phyloP scores from a whole-genome alignment of 768 basidiomycete species.

The Fistulinella prunicolor region DNA sequence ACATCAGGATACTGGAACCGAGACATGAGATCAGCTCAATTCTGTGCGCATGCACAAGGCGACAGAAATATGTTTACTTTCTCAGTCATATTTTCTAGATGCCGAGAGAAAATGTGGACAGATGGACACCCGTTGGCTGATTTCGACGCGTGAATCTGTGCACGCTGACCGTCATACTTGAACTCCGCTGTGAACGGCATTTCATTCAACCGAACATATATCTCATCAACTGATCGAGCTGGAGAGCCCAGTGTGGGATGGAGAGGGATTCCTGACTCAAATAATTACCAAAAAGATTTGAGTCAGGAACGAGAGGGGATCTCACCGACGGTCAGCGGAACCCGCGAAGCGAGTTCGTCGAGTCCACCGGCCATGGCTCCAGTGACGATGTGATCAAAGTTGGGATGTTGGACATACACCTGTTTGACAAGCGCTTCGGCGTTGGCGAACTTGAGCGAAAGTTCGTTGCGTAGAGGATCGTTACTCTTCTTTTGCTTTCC shows the following conservation, averaged over 20 bases:
- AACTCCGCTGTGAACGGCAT: constrained; percentile 81
- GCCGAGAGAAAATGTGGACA: constrained; percentile 80
- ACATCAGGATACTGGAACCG: constrained; percentile 76
- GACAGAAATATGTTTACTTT: constrained; percentile 47
- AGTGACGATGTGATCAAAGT: constrained; percentile 64
- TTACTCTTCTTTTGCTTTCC: constrained; percentile 29
- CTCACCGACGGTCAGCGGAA: constrained; percentile 70
- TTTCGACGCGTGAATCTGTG: constrained; percentile 64
- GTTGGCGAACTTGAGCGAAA: constrained; percentile 42
- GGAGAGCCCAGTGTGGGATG: constrained; percentile 87
- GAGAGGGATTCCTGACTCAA: constrained; percentile 66
- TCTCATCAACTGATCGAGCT: constrained; percentile 76
- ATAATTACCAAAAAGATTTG: constrained; percentile 8
- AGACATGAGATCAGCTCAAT: constrained; percentile 11
- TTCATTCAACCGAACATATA: constrained; percentile 67
- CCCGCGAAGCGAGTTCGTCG: constrained; percentile 52
- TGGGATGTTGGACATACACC: constrained; percentile 77
- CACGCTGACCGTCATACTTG: constrained; percentile 88
- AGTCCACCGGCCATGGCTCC: constrained; percentile 62
- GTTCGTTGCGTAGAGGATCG: constrained; percentile 34
- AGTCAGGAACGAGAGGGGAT: constrained; percentile 9
- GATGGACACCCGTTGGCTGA: constrained; percentile 25
- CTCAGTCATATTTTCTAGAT: constrained; percentile 89
- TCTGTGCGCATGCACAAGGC: neutral
- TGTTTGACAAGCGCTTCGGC: constrained; percentile 68